Conservation (phyloP, 1,139 yeast species). For the Williopsis jadinii region DNA sequence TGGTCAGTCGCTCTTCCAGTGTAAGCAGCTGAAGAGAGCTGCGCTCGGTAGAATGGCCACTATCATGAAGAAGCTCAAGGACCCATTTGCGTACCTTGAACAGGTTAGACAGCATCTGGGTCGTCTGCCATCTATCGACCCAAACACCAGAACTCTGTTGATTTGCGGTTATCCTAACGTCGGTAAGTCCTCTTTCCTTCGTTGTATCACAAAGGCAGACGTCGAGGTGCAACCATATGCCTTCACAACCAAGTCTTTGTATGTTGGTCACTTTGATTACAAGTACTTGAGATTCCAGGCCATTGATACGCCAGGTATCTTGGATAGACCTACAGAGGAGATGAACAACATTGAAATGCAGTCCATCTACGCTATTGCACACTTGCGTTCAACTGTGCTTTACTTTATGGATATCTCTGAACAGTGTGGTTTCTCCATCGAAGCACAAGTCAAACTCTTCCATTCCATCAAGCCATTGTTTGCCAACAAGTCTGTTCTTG, state of each 20-base stretch:
- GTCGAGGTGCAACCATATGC: constrained; percentile 99
- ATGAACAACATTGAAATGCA: constrained; percentile 99
- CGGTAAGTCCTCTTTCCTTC: constrained; percentile 93
- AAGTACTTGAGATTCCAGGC: constrained; percentile 97
- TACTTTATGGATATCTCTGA: constrained; percentile 98
- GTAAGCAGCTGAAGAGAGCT: constrained; percentile 97
- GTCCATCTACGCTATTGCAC: constrained; percentile 97
- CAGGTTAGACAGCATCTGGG: constrained; percentile 99
- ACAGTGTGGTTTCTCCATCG: constrained; percentile 97
- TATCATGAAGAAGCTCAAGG: constrained; percentile 88
- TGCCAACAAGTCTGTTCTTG: constrained; percentile 93
- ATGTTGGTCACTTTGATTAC: constrained; percentile 97
- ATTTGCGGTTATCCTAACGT: constrained; percentile 99
- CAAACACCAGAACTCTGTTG: constrained; percentile 93
- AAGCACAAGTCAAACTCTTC: constrained; percentile 94
- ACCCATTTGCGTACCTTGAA: constrained; percentile 86
- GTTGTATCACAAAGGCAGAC: constrained; percentile 93
- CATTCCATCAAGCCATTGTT: constrained; percentile 95
- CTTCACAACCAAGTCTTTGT: constrained; percentile 90
- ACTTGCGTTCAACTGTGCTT: constrained; percentile 89
- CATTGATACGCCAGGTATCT: constrained; percentile 97
- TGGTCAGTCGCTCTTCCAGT: constrained; percentile 96
- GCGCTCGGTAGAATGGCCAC: constrained; percentile 99
- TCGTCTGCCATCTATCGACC: constrained; percentile 96
- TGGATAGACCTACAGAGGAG: constrained; percentile 98